These are phyloP conservation scores for Ramalina peruviana DNA, from an alignment of 495 filamentous ascomycete genomes.

Conservation along the genomic window DNA sequence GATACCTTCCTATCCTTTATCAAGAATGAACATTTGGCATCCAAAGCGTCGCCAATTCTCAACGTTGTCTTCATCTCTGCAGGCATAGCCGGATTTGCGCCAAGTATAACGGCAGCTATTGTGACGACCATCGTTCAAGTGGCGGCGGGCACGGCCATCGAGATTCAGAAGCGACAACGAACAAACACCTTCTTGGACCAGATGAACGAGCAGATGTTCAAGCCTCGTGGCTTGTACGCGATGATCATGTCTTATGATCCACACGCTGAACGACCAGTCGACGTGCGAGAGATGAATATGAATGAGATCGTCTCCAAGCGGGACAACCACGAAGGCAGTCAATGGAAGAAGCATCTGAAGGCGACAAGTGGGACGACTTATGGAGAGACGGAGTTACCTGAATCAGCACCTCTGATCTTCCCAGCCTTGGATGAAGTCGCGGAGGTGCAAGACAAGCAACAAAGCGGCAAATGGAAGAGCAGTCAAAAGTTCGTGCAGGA, in stretches of 20 bases:
- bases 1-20: conserved; percentile 27
- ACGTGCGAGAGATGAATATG: not conserved
- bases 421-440: conserved; percentile 35
- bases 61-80: conserved; percentile 15
- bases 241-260: conserved; percentile 20
- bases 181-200: conserved; percentile 17
- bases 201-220: conserved; percentile 17
- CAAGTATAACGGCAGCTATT: conserved; percentile 7
- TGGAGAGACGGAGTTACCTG: conserved; percentile 34
- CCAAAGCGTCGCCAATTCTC: conserved; percentile 15
- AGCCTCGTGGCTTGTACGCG: conserved; percentile 17
- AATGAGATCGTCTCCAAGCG: conserved; percentile 3
- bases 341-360: conserved; percentile 19
- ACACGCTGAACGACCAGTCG: not conserved
- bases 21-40: conserved; percentile 22
- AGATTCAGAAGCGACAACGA: conserved; percentile 11
- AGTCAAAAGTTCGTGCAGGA: conserved; percentile 32
- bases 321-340: not conserved
- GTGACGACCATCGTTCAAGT: conserved; percentile 14
- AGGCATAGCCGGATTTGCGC: conserved; percentile 9
- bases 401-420: conserved; percentile 40
- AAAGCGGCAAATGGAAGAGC: conserved; percentile 22
- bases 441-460: conserved; percentile 16
- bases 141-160: conserved; percentile 13
- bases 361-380: conserved; percentile 32